Evolutionary conservation across 805 yeast species (phyloP).

Genomic region (Tetrapisispora taiwanensis): DNA sequence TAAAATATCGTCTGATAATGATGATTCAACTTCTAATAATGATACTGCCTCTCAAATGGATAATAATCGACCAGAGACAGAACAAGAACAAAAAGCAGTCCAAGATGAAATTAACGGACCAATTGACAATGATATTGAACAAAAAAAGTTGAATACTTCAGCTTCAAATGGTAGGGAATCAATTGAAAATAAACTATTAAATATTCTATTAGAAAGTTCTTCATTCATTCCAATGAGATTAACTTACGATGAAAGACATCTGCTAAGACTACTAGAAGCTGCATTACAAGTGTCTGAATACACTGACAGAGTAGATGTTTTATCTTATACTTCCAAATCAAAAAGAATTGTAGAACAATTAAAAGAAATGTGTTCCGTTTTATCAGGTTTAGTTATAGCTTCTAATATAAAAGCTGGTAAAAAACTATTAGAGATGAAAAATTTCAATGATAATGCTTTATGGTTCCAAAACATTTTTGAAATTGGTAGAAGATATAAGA

Average conservation of each 20-base stretch:
- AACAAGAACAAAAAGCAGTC: conserved; percentile 9
- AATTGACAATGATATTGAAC: conserved; percentile 6
- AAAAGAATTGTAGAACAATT: conserved; percentile 63
- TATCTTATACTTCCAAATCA: conserved; percentile 55
- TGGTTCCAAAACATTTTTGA: conserved; percentile 69
- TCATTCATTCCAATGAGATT: conserved; percentile 61
- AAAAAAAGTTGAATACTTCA: conserved; percentile 9
- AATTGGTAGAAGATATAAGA: conserved; percentile 70
- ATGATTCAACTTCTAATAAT: conserved; percentile 9
- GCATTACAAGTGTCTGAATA: conserved; percentile 72
- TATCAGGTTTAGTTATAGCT: conserved; percentile 71
- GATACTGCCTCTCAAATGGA: not conserved
- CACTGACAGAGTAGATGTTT: conserved; percentile 67
- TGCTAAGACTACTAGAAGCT: conserved; percentile 58
- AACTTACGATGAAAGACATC: conserved; percentile 56
- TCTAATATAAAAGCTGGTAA: conserved; percentile 65
- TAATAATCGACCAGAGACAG: conserved; percentile 14
- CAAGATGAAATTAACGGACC: conserved; percentile 12
- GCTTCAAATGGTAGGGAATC: conserved; percentile 5
- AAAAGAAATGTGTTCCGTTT: conserved; percentile 65
- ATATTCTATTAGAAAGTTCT: conserved; percentile 35
- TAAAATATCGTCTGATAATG: conserved; percentile 14
- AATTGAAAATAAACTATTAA: conserved; percentile 26
- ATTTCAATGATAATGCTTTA: conserved; percentile 56
- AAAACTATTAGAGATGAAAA: conserved; percentile 51